These are phyloP conservation scores for Xylaria nigripes DNA, from an alignment of 495 filamentous ascomycete species.

Conservation along the genomic window DNA sequence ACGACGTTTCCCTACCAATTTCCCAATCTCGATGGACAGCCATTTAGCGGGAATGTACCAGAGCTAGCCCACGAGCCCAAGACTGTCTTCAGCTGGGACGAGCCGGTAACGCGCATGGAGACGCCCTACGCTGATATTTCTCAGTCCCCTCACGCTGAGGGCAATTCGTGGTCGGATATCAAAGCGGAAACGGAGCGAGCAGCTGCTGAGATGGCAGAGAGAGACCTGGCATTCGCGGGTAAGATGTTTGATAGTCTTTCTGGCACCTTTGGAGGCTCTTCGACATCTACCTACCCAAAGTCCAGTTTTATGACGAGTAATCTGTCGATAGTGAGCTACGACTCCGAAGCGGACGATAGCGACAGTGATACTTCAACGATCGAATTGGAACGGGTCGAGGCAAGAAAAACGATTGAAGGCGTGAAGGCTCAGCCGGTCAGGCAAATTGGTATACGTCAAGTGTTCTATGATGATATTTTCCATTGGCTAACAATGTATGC, in stretches of 20 bases:
- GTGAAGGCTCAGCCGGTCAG: conserved; percentile 1
- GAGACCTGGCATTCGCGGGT: conserved; percentile 16
- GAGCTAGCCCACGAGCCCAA: background rate
- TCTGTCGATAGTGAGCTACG: conserved; percentile 20
- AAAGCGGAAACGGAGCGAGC: conserved; percentile 3
- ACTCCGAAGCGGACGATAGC: conserved; percentile 4
- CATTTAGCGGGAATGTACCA: background rate
- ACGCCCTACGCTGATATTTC: background rate
- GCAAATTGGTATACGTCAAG: conserved; percentile 12
- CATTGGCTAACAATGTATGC: conserved; percentile 3
- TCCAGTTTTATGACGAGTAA: conserved; percentile 14
- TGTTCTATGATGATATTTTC: background rate
- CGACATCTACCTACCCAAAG: conserved; percentile 3
- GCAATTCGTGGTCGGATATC: conserved; percentile 2
- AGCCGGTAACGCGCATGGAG: conserved; percentile 10
- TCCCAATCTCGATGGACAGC: background rate
- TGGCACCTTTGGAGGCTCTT: conserved; percentile 2
- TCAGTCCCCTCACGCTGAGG: background rate
- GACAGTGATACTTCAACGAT: background rate
- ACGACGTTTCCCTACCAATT: background rate
- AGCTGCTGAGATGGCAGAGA: conserved; percentile 11
- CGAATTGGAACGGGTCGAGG: background rate
- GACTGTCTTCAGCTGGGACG: background rate
- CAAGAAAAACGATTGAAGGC: conserved; percentile 5
- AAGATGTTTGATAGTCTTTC: conserved; percentile 17